Percentiles rank a stretch among this genome's conserved stretches.
phyloP scores from a whole-genome alignment of 2,329 filamentous ascomycete genomes.

The Xylariaceae sp. region DNA sequence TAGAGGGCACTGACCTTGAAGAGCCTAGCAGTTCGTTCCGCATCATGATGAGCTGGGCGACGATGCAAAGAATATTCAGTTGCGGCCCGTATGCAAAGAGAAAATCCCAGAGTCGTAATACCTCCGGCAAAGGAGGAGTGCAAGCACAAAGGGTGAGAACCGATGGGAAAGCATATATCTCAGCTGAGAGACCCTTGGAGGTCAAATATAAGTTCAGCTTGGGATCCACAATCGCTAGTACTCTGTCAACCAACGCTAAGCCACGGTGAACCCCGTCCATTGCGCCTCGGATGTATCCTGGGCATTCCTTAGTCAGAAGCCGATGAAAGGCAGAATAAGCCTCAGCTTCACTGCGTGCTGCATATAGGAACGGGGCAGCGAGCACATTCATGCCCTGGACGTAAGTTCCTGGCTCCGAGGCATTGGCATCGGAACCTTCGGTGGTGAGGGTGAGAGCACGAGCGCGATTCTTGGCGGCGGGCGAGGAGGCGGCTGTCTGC shows the following conservation, averaged over 20 bases:
- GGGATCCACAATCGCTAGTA: constrained; percentile 86
- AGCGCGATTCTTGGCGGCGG: constrained; percentile 53
- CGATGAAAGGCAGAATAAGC: constrained; percentile 90
- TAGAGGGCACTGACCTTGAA: constrained; percentile 64
- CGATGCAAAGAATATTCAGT: constrained; percentile 93
- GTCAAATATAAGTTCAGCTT: constrained; percentile 84
- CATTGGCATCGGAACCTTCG: constrained; percentile 64
- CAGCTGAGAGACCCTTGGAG: constrained; percentile 83
- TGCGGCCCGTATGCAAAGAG: constrained; percentile 94
- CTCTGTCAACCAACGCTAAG: constrained; percentile 86
- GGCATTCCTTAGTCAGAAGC: constrained; percentile 84
- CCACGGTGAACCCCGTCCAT: constrained; percentile 98
- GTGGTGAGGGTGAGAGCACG: constrained; percentile 63
- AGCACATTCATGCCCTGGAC: constrained; percentile 99
- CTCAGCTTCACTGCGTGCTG: constrained; percentile 90
- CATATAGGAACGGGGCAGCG: constrained; percentile 93
- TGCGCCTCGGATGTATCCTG: constrained; percentile 89
- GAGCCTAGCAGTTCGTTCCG: constrained; percentile 81
- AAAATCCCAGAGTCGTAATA: constrained; percentile 94
- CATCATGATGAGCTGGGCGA: constrained; percentile 90
- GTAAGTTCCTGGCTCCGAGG: constrained; percentile 77
- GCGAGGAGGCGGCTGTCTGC: constrained; percentile 45
- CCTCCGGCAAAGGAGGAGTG: constrained; percentile 91
- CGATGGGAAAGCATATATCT: constrained; percentile 95
- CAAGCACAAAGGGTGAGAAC: constrained; percentile 94